Conservation (phyloP, 305 asterid species). For the Euphrasia arctica region DNA sequence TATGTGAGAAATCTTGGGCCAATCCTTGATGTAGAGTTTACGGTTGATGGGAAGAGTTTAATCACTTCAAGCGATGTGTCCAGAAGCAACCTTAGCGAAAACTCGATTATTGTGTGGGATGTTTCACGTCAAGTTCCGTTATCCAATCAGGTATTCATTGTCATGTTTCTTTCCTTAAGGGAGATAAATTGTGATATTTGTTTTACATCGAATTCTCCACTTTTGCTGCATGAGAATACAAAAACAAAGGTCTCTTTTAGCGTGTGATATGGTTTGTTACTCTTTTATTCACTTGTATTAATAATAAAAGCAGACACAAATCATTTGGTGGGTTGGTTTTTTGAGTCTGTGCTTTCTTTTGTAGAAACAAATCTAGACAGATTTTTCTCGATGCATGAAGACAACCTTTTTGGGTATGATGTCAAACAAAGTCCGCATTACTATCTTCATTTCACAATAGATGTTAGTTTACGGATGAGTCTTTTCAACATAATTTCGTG, state of each 20-base stretch:
- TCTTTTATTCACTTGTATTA: not conserved
- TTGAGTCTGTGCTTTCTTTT: slow-evolving; percentile 6
- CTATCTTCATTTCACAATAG: too few relatives aligned
- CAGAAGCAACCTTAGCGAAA: slow-evolving; percentile 82
- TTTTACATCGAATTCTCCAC: slow-evolving; percentile 1
- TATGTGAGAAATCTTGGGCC: slow-evolving; percentile 77
- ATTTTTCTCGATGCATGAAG: not conserved
- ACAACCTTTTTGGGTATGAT: slow-evolving; percentile 1
- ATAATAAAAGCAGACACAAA: not conserved
- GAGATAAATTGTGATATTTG: not conserved
- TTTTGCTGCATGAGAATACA: slow-evolving; percentile 3
- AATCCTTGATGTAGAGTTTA: slow-evolving; percentile 85
- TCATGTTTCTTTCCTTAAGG: slow-evolving; percentile 1
- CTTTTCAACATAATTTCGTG: too few relatives aligned
- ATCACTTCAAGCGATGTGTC: slow-evolving; percentile 85
- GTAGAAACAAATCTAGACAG: not conserved
- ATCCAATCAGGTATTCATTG: slow-evolving; percentile 67
- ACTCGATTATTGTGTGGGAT: slow-evolving; percentile 91
- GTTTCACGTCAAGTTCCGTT: slow-evolving; percentile 74
- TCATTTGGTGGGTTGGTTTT: not conserved
- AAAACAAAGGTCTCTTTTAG: slow-evolving; percentile 4
- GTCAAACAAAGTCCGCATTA: slow-evolving; percentile 5
- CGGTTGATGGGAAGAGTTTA: slow-evolving; percentile 62
- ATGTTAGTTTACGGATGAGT: too few relatives aligned
- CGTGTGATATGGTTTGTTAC: slow-evolving; percentile 9